These are phyloP conservation scores for Asterella californica DNA, from an alignment of 225 moss, liverwort and hornwort species.

Conservation along the genomic window DNA sequence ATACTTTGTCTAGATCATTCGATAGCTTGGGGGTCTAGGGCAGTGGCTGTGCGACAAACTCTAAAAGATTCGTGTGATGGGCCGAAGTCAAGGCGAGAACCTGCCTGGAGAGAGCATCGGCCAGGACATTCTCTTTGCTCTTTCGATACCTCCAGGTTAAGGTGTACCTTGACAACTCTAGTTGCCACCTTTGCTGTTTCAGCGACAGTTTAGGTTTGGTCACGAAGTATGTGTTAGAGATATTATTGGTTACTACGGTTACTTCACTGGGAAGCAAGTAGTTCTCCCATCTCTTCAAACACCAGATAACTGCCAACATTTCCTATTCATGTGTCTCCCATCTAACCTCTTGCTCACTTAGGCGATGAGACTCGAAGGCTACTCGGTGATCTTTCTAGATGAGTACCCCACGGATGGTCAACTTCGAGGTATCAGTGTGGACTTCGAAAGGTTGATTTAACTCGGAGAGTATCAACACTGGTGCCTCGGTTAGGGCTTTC, in stretches of 20 bases:
- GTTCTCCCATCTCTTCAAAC: slow-evolving; percentile 19
- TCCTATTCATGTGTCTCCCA: slow-evolving; percentile 20
- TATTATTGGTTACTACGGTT: slow-evolving; percentile 7
- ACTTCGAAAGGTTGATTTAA: slow-evolving; percentile 4
- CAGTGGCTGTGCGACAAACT: background rate
- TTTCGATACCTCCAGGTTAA: background rate
- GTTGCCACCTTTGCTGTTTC: slow-evolving; percentile 8
- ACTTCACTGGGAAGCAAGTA: background rate
- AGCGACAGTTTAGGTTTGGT: background rate
- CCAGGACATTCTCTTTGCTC: background rate
- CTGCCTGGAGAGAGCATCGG: background rate
- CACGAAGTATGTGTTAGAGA: background rate
- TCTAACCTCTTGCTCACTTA: background rate
- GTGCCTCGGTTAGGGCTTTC: background rate
- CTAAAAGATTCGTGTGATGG: background rate
- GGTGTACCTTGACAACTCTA: background rate
- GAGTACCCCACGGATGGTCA: background rate
- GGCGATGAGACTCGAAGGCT: slow-evolving; percentile 1
- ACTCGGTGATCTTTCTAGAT: slow-evolving; percentile 10
- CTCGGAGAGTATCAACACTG: background rate
- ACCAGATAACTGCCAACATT: slow-evolving; percentile 18
- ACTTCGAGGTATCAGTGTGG: background rate
- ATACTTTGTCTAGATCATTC: too few species aligned
- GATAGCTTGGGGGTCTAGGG: too few species aligned
- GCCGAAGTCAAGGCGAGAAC: background rate